These are phyloP conservation scores for Neophaeococcomyces mojaviensis DNA, from an alignment of 2,329 filamentous ascomycete genomes.

Conservation along the genomic window DNA sequence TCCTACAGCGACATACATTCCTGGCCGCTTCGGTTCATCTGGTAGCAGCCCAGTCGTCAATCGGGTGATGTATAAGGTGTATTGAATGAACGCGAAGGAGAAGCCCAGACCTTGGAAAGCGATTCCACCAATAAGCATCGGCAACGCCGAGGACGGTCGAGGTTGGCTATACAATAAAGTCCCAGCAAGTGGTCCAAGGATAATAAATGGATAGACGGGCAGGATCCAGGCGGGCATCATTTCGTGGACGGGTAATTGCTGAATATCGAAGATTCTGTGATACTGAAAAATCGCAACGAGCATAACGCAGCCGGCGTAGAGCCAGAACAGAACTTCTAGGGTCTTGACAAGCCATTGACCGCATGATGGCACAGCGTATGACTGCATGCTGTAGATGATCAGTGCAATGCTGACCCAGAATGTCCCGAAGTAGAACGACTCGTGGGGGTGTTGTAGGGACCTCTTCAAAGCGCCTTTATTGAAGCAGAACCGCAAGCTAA, in stretches of 20 bases:
- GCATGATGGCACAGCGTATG: conserved; percentile 55
- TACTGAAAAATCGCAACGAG: conserved; percentile 58
- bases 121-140: conserved; percentile 58
- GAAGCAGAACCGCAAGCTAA: conserved; percentile 55
- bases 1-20: conserved; percentile 13
- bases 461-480: conserved; percentile 46
- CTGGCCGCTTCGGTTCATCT: conserved; percentile 6
- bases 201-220: conserved; percentile 66
- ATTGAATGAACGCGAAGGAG: conserved; percentile 62
- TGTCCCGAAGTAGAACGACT: conserved; percentile 65
- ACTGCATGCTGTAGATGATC: conserved; percentile 58
- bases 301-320: conserved; percentile 55
- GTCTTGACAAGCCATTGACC: conserved; percentile 49
- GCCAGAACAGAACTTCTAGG: conserved; percentile 61
- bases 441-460: conserved; percentile 56
- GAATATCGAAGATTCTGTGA: conserved; percentile 54
- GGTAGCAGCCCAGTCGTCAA: conserved; percentile 7
- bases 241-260: conserved; percentile 51
- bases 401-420: conserved; percentile 63
- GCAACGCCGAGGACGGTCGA: conserved; percentile 41
- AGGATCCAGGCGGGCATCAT: conserved; percentile 71
- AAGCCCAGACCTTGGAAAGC: conserved; percentile 64
- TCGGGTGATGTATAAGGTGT: conserved; percentile 48
- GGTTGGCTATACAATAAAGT: conserved; percentile 57
- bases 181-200: conserved; percentile 61